A percentile compares a stretch with the other conserved stretches of the same genome.
Conservation (phyloP, 2,329 filamentous ascomycete species). For the Scedosporium boydii region DNA sequence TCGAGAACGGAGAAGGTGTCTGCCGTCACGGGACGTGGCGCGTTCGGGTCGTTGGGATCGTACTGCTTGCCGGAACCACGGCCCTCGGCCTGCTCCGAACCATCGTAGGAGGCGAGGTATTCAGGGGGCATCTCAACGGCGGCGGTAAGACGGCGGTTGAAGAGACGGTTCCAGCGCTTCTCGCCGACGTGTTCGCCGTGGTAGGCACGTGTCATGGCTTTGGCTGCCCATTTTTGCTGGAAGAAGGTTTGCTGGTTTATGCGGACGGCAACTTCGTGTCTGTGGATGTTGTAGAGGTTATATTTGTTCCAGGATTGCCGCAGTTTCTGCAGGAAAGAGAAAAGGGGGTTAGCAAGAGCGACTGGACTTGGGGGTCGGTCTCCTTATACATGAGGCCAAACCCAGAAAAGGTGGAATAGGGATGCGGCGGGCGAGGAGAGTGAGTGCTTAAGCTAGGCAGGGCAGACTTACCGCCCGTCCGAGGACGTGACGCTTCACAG, state of each 20-base stretch:
- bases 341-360: not conserved
- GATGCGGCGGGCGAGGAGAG: slow-evolving; percentile 2
- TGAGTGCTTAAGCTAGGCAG: not conserved
- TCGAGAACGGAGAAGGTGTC: slow-evolving; percentile 13
- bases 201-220: slow-evolving; percentile 73
- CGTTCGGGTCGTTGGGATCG: slow-evolving; percentile 10
- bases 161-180: slow-evolving; percentile 90
- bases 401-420: not conserved
- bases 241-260: slow-evolving; percentile 58
- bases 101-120: slow-evolving; percentile 74
- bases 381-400: not conserved
- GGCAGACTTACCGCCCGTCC: slow-evolving; percentile 10
- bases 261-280: slow-evolving; percentile 27
- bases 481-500: slow-evolving; percentile 12
- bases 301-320: slow-evolving; percentile 97
- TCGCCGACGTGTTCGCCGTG: slow-evolving; percentile 94
- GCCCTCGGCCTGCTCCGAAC: slow-evolving; percentile 72
- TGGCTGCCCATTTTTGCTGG: slow-evolving; percentile 96
- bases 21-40: slow-evolving; percentile 12
- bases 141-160: slow-evolving; percentile 68
- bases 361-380: not conserved
- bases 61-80: slow-evolving; percentile 62
- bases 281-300: slow-evolving; percentile 82
- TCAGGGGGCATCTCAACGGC: slow-evolving; percentile 77
- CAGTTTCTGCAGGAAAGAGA: slow-evolving; percentile 56